A percentile compares a stretch with the other conserved stretches of the same genome.
Evolutionary conservation across 2,329 filamentous ascomycete species (phyloP).

Genomic region (Hypomyces rosellus): DNA sequence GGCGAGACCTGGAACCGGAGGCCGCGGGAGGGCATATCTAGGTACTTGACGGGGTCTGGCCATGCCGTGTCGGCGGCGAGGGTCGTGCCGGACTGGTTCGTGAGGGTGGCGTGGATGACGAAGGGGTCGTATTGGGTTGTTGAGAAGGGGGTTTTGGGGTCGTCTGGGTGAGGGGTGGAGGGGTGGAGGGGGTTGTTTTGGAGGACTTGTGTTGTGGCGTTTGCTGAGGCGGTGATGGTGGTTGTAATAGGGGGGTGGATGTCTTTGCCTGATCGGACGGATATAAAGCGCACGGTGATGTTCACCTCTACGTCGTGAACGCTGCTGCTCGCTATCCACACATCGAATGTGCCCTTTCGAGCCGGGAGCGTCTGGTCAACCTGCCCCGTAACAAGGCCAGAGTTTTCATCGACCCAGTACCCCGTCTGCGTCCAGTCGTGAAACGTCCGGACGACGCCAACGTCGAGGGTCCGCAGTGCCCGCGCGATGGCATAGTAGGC

Average conservation of each 20-base stretch:
- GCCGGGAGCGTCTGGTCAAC: conserved; percentile 33
- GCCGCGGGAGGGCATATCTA: conserved; percentile 40
- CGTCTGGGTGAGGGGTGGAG: conserved; percentile 6
- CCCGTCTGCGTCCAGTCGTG: conserved; percentile 34
- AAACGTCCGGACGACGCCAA: conserved; percentile 45
- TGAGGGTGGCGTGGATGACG: conserved; percentile 41
- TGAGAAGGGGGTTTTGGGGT: conserved; percentile 20
- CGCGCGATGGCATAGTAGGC: conserved; percentile 47
- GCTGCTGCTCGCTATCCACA: conserved; percentile 36
- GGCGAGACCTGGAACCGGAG: conserved; percentile 26
- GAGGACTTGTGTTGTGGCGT: conserved; percentile 34
- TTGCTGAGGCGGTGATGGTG: conserved; percentile 24
- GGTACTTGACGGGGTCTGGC: conserved; percentile 58
- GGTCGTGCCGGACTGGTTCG: conserved; percentile 23
- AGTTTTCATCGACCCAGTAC: conserved; percentile 11
- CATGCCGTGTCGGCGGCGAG: conserved; percentile 48
- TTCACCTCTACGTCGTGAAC: conserved; percentile 18
- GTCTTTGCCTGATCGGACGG: conserved; percentile 33
- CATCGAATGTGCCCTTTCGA: conserved; percentile 31
- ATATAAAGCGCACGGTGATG: conserved; percentile 34
- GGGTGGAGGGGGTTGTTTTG: conserved; percentile 9
- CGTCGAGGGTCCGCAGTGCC: conserved; percentile 52
- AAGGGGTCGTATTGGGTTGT: conserved; percentile 35
- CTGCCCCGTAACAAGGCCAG: conserved; percentile 10
- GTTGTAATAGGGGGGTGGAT: conserved; percentile 20